phyloP scores from a whole-genome alignment of 768 basidiomycete genomes.

The Crepidotus variabilis region DNA sequence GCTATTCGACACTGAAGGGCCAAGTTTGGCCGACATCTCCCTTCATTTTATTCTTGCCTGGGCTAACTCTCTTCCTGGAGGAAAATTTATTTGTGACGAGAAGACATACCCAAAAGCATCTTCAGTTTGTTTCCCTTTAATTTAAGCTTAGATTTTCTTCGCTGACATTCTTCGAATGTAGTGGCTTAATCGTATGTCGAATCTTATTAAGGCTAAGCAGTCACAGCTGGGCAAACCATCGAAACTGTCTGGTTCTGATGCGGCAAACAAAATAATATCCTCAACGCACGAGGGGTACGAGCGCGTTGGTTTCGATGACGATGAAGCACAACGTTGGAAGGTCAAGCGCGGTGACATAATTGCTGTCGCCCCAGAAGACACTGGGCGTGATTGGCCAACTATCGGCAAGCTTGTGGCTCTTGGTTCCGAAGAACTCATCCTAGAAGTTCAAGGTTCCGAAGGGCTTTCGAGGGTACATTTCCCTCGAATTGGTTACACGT shows the following conservation, averaged over 20 bases:
- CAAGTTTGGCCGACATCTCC: conserved; percentile 50
- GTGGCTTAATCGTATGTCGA: conserved; percentile 45
- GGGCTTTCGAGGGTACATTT: conserved; percentile 49
- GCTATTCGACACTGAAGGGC: conserved; percentile 51
- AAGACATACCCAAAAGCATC: conserved; percentile 34
- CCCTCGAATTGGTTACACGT: conserved; percentile 39
- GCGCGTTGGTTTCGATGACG: conserved; percentile 40
- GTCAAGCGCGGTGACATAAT: conserved; percentile 35
- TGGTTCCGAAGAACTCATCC: conserved; percentile 42
- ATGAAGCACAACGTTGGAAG: conserved; percentile 39
- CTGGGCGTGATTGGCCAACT: conserved; percentile 42
- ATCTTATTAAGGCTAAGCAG: conserved; percentile 26
- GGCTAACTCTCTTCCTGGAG: conserved; percentile 32
- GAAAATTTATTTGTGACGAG: conserved; percentile 33
- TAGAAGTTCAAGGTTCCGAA: conserved; percentile 40
- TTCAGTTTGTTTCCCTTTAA: conserved; percentile 28
- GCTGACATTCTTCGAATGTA: conserved; percentile 14
- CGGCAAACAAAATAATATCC: conserved; percentile 36
- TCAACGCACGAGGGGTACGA: conserved; percentile 33
- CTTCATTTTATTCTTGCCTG: conserved; percentile 47
- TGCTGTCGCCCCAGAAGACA: conserved; percentile 43
- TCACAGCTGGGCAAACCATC: conserved; percentile 20
- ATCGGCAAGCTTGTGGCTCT: conserved; percentile 47
- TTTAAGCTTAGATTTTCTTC: not conserved
- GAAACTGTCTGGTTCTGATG: conserved; percentile 35